Conservation (phyloP, 768 basidiomycete genomes). For the Rubroboletus satanas region DNA sequence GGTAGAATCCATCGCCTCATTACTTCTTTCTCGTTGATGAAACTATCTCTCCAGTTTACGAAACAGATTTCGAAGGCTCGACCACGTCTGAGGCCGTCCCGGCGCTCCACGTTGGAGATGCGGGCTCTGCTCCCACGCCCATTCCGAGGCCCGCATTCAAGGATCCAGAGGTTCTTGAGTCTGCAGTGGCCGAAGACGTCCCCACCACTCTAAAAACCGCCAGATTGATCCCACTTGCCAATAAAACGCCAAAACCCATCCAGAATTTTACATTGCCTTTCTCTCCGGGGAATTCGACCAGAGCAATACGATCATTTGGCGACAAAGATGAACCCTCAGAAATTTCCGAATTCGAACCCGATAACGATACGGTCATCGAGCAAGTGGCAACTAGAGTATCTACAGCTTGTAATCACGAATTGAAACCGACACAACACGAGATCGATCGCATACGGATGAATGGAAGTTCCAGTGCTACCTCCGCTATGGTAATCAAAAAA, state of each 20-base stretch:
- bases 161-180: not conserved
- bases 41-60: conserved; percentile 21
- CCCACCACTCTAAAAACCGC: not conserved
- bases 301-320: conserved; percentile 8
- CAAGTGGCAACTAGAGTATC: not conserved
- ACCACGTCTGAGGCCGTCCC: not conserved
- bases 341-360: conserved; percentile 30
- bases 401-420: not conserved
- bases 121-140: not conserved
- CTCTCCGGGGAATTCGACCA: not conserved
- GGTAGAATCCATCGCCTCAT: conserved; percentile 12
- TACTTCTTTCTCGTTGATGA: not conserved
- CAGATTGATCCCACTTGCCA: not conserved
- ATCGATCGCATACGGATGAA: conserved; percentile 10
- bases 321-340: conserved; percentile 30
- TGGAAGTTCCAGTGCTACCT: conserved; percentile 1
- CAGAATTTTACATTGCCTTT: not conserved
- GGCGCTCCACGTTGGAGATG: not conserved
- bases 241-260: not conserved
- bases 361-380: not conserved
- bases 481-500: not conserved
- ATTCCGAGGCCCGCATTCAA: not conserved
- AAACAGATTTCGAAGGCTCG: conserved; percentile 24
- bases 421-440: not conserved
- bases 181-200: not conserved